phyloP scores from a whole-genome alignment of 306 rosid genomes.

The Lithocarpus polystachyus region DNA sequence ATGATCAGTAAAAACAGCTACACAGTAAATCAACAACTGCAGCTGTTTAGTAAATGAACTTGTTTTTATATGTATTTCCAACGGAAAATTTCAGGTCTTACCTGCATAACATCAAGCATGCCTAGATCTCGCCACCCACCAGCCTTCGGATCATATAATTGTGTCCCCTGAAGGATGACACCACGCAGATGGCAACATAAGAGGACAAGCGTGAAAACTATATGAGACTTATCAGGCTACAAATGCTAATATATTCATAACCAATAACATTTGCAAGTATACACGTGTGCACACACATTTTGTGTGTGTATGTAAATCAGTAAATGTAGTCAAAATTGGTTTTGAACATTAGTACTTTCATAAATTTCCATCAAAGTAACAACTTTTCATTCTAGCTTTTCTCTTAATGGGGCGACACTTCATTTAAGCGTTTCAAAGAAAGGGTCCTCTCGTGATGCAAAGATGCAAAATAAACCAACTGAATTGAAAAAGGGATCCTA shows the following conservation, averaged over 20 bases:
- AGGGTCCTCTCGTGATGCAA: background rate
- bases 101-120: conserved; percentile 99
- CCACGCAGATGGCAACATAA: conserved; percentile 9
- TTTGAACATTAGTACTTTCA: background rate
- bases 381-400: background rate
- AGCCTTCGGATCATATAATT: conserved; percentile 95
- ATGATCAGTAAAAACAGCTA: conserved; percentile 16
- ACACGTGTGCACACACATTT: background rate
- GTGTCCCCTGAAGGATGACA: conserved; percentile 71
- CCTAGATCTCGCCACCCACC: conserved; percentile 98
- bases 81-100: conserved; percentile 26
- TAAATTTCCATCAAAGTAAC: background rate
- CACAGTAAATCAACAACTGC: background rate
- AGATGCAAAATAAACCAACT: background rate
- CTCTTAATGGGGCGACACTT: background rate
- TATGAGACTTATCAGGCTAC: conserved; percentile 3
- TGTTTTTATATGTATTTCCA: background rate
- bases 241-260: background rate
- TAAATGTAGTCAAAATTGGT: conserved; percentile 2
- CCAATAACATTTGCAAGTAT: background rate
- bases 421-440: background rate
- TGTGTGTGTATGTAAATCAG: background rate
- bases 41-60: background rate
- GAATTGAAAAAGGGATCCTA: background rate
- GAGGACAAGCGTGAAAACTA: background rate